Evolutionary conservation across 345 rosid species (phyloP), one percentile per base, ranked within the genome.

Genomic region (Moricandia arvensis): DNA sequence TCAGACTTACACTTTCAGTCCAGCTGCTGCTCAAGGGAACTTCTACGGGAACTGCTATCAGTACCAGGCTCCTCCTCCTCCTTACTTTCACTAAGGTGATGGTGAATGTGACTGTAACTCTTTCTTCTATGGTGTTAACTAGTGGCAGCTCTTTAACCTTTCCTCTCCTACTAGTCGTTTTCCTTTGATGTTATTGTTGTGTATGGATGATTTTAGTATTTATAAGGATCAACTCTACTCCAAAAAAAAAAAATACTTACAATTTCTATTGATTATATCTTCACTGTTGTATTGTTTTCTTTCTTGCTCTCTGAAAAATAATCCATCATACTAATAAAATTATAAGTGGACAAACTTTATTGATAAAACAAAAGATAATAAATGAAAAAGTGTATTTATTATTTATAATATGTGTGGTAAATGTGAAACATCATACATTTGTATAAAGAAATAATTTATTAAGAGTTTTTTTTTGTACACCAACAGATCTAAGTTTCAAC

Each of bases 31-130:
- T 38, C 97, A 89, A 26, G 91, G 97, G 35, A 91, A 87, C 96
- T 95, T 85, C 87, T 95, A 89, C 5, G 96, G 93, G 68, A 95
- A 90, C 59, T 89, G 91, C 84, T 92, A 90, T 81, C 99, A 88
- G 86, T 95, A 90, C 85, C 97, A 88, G 78, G 83, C 93, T 77
- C 83, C 86, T 10, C 91, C 90, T 35, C 80, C 80, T 10, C 13
- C 47, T 38, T 12, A 38, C n/a, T 38, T 38, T 12, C 47, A 38
- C 9, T 12, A 38, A 13, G 51, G 16, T 49, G 9, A 49, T 49
- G 57, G 57, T 49, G 24, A 49, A 15, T 49, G 24, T 49, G 57
- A 49, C 55, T 16, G 57, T 16, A 3, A 49, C 57, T 49, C 4
- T 16, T 16, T 45, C 54, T 47, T 6, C 18, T 49, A 49, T 49